Conservation (phyloP, 768 basidiomycete species). For the Mrakia blollopis region DNA sequence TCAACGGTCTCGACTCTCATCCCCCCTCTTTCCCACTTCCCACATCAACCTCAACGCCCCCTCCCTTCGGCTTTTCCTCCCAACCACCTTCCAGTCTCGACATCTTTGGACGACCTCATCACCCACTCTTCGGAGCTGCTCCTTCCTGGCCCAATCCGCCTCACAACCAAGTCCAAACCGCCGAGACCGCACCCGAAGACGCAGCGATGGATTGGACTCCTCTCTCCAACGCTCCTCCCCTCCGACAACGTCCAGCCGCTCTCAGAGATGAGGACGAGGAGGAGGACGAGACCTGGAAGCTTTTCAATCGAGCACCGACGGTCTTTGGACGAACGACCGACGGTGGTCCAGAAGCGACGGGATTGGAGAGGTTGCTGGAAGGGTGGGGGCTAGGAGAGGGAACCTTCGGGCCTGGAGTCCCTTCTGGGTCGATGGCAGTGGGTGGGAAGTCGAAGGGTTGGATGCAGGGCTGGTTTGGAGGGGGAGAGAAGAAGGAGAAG, state of each 20-base stretch:
- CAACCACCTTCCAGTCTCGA: background rate
- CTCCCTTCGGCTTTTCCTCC: background rate
- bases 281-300: slow-evolving; percentile 11
- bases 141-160: slow-evolving; percentile 16
- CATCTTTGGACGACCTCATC: slow-evolving; percentile 13
- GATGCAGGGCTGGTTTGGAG: no score
- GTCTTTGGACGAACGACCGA: background rate
- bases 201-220: background rate
- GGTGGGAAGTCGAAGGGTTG: no score
- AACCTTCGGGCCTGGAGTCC: no score
- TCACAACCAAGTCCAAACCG: background rate
- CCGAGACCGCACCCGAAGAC: background rate
- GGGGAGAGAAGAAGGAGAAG: no score
- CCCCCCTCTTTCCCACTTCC: background rate
- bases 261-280: background rate
- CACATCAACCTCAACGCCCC: background rate
- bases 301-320: slow-evolving; percentile 7
- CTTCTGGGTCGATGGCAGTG: no score
- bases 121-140: slow-evolving; percentile 14
- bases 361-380: slow-evolving; percentile 19
- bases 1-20: background rate
- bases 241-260: background rate
- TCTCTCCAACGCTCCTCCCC: background rate
- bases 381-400: slow-evolving; percentile 17
- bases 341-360: background rate